Conservation (phyloP, 345 rosid genomes). For the Noccaea caerulescens region DNA sequence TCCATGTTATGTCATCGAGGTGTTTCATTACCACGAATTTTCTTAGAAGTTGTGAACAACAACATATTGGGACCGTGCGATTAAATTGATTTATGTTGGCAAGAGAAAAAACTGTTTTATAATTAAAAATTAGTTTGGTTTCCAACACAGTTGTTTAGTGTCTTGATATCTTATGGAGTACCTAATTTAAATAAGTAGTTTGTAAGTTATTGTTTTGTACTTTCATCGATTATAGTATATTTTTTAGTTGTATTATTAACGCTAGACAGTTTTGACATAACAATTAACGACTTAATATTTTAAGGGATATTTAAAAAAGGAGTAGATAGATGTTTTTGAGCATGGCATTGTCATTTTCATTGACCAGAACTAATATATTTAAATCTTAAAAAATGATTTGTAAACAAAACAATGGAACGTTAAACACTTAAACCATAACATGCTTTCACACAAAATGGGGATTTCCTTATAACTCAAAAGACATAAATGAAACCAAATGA, state of each 20-base stretch:
- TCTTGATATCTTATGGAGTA: slow-evolving; percentile 6
- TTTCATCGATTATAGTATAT: slow-evolving; percentile 13
- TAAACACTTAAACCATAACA: background rate
- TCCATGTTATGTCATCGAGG: slow-evolving; percentile 46
- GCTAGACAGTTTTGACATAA: slow-evolving; percentile 16
- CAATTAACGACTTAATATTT: slow-evolving; percentile 13
- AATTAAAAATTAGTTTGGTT: slow-evolving; percentile 30
- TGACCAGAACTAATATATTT: slow-evolving; percentile 23
- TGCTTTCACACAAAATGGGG: background rate
- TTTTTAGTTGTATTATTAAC: background rate
- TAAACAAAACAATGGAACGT: background rate
- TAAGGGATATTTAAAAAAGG: background rate
- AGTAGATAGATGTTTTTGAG: background rate
- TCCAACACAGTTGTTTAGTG: slow-evolving; percentile 23
- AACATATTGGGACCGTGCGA: slow-evolving; percentile 40
- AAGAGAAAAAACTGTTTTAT: background rate
- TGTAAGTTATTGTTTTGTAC: slow-evolving; percentile 26
- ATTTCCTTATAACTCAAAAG: background rate
- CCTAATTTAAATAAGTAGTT: slow-evolving; percentile 12
- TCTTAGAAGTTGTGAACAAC: slow-evolving; percentile 43
- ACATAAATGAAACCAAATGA: background rate
- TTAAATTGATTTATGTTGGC: slow-evolving; percentile 27
- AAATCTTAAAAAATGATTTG: background rate
- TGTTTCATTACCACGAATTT: slow-evolving; percentile 44
- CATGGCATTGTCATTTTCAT: slow-evolving; percentile 33